phyloP scores from a whole-genome alignment of 371 early-diverging fungal genomes.

The Mortierella sp. region DNA sequence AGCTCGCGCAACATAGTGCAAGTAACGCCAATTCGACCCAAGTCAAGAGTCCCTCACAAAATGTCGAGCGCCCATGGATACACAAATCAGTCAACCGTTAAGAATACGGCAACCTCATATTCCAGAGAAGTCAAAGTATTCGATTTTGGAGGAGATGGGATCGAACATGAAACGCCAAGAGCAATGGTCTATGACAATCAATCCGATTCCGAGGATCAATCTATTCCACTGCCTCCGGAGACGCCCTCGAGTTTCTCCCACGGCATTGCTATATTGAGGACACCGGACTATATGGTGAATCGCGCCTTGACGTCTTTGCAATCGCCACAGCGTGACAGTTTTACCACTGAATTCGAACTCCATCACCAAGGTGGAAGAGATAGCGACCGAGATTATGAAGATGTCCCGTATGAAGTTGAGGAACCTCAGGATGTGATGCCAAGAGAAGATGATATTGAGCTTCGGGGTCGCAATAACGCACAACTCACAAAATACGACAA shows the following conservation, averaged over 20 bases:
- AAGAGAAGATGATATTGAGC: not conserved
- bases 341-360: not conserved
- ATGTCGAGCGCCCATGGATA: not conserved
- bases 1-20: not conserved
- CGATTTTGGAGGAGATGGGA: not conserved
- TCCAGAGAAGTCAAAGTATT: too few species aligned
- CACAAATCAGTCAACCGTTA: not conserved
- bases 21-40: not conserved
- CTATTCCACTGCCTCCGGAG: not conserved
- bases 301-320: not conserved
- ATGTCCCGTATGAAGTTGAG: conserved; percentile 1
- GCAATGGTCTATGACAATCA: not conserved
- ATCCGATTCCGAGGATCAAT: not conserved
- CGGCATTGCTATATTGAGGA: not conserved
- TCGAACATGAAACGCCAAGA: not conserved
- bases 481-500: not conserved
- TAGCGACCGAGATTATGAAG: not conserved
- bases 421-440: not conserved
- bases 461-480: not conserved
- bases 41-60: not conserved
- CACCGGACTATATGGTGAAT: not conserved
- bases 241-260: not conserved
- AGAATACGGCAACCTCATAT: not conserved
- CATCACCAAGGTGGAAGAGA: not conserved
- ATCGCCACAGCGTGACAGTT: not conserved